phyloP scores from a whole-genome alignment of 495 filamentous ascomycete species.

The Pyrenopolyporus hunteri region DNA sequence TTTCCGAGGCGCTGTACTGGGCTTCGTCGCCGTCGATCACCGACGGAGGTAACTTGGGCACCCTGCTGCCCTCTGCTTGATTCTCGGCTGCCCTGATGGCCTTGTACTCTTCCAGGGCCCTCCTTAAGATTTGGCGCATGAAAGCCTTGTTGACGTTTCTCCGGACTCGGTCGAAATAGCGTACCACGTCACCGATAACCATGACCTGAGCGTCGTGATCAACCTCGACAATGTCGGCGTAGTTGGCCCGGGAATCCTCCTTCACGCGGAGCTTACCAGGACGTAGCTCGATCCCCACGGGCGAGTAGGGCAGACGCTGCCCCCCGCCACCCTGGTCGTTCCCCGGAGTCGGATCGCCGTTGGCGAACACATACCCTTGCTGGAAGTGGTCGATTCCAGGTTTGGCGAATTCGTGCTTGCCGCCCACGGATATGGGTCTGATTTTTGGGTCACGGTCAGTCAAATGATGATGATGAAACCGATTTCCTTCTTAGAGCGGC shows the following conservation, averaged over 20 bases:
- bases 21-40: slow-evolving; percentile 18
- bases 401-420: slow-evolving; percentile 44
- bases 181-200: slow-evolving; percentile 43
- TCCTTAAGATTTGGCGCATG: slow-evolving; percentile 43
- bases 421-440: slow-evolving; percentile 44
- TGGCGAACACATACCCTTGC: slow-evolving; percentile 42
- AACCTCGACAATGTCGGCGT: slow-evolving; percentile 43
- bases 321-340: slow-evolving; percentile 27
- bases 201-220: slow-evolving; percentile 43
- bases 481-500: slow-evolving; percentile 10
- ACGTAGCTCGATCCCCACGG: slow-evolving; percentile 40
- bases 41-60: slow-evolving; percentile 4
- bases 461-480: slow-evolving; percentile 25
- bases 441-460: slow-evolving; percentile 31
- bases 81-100: slow-evolving; percentile 20
- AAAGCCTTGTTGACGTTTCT: slow-evolving; percentile 45
- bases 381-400: slow-evolving; percentile 45
- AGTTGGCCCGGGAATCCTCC: slow-evolving; percentile 44
- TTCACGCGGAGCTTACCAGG: slow-evolving; percentile 43
- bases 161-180: slow-evolving; percentile 44
- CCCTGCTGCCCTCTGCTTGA: slow-evolving; percentile 10
- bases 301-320: slow-evolving; percentile 38
- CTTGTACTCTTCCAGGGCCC: slow-evolving; percentile 42
- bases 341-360: slow-evolving; percentile 40
- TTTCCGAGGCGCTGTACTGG: slow-evolving; percentile 28